These are phyloP conservation scores for Lenwebbia sp. DNA, from an alignment of 345 rosid species.

Conservation along the genomic window DNA sequence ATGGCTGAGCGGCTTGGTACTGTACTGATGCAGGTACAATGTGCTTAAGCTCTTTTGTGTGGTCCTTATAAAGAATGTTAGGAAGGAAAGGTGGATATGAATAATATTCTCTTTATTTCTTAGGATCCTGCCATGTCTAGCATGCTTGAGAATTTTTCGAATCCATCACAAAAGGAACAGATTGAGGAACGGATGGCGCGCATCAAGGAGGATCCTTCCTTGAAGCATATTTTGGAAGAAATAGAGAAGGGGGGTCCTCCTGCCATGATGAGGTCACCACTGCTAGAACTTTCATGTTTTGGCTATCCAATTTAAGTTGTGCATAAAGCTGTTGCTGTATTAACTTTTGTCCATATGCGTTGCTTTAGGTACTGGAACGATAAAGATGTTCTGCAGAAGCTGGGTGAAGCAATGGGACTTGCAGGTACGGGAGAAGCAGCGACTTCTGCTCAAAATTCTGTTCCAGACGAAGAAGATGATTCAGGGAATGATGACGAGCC, in stretches of 20 bases:
- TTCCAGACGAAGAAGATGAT: conserved; percentile 56
- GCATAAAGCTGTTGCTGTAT: not conserved
- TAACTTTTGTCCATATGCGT: not conserved
- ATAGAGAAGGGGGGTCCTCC: conserved; percentile 88
- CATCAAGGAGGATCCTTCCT: conserved; percentile 74
- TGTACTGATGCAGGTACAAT: conserved; percentile 74
- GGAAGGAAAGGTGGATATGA: not conserved
- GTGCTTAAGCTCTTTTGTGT: not conserved
- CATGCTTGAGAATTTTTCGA: conserved; percentile 76
- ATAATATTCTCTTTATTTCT: not conserved
- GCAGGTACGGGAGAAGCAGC: conserved; percentile 55
- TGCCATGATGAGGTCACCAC: conserved; percentile 86
- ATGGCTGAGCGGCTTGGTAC: conserved; percentile 95
- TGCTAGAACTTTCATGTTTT: not conserved
- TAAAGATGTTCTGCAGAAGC: conserved; percentile 75
- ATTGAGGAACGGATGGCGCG: conserved; percentile 83
- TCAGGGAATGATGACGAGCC: conserved; percentile 81
- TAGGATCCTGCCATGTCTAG: conserved; percentile 97
- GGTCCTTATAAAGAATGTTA: not conserved
- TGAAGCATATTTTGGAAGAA: conserved; percentile 86
- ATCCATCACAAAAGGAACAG: conserved; percentile 74
- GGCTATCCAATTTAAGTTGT: not conserved
- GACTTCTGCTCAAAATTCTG: conserved; percentile 47
- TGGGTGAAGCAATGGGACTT: conserved; percentile 99
- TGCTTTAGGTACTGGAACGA: conserved; percentile 86